phyloP scores from a whole-genome alignment of 768 basidiomycete species.

The Termitomyces sp. region DNA sequence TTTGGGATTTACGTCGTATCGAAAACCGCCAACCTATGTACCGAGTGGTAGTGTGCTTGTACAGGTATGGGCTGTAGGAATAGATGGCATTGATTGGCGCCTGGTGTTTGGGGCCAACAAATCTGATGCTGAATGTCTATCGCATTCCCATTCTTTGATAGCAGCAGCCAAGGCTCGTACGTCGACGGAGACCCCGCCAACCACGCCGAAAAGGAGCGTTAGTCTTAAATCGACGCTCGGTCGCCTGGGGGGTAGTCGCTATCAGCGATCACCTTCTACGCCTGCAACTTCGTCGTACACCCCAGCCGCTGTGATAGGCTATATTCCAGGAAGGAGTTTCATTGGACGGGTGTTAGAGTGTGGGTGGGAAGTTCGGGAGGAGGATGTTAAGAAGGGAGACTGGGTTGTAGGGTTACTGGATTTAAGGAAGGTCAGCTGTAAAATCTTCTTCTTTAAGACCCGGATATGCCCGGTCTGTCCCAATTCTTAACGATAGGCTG shows the following conservation, averaged over 20 bases:
- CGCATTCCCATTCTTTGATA: neutral
- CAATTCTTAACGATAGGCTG: neutral
- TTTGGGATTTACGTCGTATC: conserved; percentile 66
- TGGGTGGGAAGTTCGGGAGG: conserved; percentile 73
- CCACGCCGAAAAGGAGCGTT: conserved; percentile 13
- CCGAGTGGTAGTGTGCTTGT: conserved; percentile 67
- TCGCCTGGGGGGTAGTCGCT: conserved; percentile 7
- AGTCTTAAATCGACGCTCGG: conserved; percentile 17
- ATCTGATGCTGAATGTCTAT: conserved; percentile 1
- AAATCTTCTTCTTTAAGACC: neutral
- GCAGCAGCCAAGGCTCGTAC: conserved; percentile 1
- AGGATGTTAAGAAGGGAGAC: conserved; percentile 68
- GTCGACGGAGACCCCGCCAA: conserved; percentile 4
- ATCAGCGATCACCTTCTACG: neutral
- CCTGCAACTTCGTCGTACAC: conserved; percentile 2
- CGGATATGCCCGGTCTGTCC: neutral
- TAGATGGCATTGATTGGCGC: conserved; percentile 69
- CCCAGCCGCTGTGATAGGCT: conserved; percentile 45
- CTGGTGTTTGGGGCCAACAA: conserved; percentile 40
- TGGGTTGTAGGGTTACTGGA: conserved; percentile 84
- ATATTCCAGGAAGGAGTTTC: conserved; percentile 84
- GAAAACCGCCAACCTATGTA: conserved; percentile 69
- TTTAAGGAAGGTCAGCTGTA: conserved; percentile 61
- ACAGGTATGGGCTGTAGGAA: conserved; percentile 85
- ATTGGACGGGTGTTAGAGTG: conserved; percentile 79